These are phyloP conservation scores for Penicillium vulpinum DNA, from an alignment of 2,329 filamentous ascomycete species.

Conservation along the genomic window DNA sequence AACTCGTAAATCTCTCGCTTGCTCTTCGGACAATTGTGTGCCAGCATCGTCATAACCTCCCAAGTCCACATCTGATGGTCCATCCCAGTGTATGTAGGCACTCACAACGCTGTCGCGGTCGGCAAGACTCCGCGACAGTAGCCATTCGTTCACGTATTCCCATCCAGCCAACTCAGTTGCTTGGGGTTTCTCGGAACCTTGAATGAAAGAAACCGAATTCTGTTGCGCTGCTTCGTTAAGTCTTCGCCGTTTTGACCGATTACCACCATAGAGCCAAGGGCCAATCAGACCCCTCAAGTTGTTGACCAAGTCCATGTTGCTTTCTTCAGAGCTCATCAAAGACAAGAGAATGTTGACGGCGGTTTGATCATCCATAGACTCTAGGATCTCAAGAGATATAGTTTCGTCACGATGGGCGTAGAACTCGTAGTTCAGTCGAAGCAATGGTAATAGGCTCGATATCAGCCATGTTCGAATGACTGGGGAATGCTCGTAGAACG, in stretches of 20 bases:
- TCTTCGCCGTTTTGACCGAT: conserved; percentile 55
- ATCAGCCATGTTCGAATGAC: conserved; percentile 60
- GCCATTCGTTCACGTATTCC: conserved; percentile 61
- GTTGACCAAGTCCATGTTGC: conserved; percentile 46
- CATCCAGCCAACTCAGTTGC: conserved; percentile 47
- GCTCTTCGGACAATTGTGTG: conserved; percentile 45
- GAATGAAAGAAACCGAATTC: conserved; percentile 30
- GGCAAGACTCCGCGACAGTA: conserved; percentile 54
- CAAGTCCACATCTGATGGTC: conserved; percentile 60
- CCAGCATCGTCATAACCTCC: conserved; percentile 53
- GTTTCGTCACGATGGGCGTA: conserved; percentile 53
- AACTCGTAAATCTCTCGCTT: conserved; percentile 43
- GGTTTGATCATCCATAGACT: conserved; percentile 51
- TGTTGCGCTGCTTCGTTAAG: conserved; percentile 37
- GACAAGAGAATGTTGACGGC: conserved; percentile 57
- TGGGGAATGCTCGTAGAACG: conserved; percentile 57
- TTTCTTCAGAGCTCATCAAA: conserved; percentile 38
- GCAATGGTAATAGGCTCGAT: conserved; percentile 58
- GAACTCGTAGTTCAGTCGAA: conserved; percentile 63
- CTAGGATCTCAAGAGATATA: conserved; percentile 54
- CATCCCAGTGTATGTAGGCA: conserved; percentile 59
- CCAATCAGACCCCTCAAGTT: conserved; percentile 61
- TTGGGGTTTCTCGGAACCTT: conserved; percentile 19
- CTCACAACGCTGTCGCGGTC: conserved; percentile 52
- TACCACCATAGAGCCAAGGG: conserved; percentile 63